Percentiles rank a stretch among this genome's conserved stretches.
Conservation (phyloP, 257 asterid genomes). For the Solanum clarkiae region DNA sequence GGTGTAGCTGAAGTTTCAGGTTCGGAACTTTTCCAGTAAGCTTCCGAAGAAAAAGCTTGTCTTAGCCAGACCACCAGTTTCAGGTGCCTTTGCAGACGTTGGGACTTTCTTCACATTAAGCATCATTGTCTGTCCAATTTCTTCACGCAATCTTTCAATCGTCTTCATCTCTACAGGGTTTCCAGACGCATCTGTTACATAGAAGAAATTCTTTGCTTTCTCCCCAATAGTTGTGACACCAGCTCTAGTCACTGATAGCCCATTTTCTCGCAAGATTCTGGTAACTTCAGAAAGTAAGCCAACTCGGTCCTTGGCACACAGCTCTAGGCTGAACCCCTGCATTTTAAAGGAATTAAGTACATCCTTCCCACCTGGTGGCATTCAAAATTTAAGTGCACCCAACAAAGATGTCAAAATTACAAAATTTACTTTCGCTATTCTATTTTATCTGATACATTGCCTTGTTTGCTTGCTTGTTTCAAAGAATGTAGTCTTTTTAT, state of each 20-base stretch:
- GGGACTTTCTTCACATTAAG: slow-evolving; percentile 70
- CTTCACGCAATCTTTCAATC: slow-evolving; percentile 59
- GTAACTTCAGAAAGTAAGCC: slow-evolving; percentile 89
- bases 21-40: slow-evolving; percentile 53
- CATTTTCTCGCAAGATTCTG: slow-evolving; percentile 74
- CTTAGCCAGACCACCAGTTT: slow-evolving; percentile 56
- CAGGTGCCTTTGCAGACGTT: slow-evolving; percentile 27
- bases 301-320: slow-evolving; percentile 92
- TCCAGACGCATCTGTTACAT: slow-evolving; percentile 79
- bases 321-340: slow-evolving; percentile 80
- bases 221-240: slow-evolving; percentile 83
- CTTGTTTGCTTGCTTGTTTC: neutral
- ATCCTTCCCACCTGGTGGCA: neutral
- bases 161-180: slow-evolving; percentile 61
- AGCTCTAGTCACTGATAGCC: slow-evolving; percentile 82
- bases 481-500: neutral
- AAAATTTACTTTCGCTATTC: neutral
- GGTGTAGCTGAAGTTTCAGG: slow-evolving; percentile 4
- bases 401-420: neutral
- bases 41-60: slow-evolving; percentile 80
- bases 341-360: neutral
- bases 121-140: slow-evolving; percentile 78
- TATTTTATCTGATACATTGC: neutral
- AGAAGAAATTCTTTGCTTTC: slow-evolving; percentile 70
- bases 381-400: neutral